Evolutionary conservation across 1,139 yeast species (phyloP).

Genomic region (Pneumocystis canis): DNA sequence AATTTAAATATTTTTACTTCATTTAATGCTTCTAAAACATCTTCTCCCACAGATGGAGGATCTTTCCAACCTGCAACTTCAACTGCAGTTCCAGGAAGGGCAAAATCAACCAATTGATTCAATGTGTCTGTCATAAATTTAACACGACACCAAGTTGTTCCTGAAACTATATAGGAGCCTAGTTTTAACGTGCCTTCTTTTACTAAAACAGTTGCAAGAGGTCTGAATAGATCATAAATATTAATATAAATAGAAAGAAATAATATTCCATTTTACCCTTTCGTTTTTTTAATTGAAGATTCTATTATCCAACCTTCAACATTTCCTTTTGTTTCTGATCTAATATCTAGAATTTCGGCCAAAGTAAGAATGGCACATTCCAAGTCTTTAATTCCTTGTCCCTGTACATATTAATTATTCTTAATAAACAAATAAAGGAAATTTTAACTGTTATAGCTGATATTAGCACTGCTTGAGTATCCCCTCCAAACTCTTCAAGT

Average conservation of each 20-base stretch:
- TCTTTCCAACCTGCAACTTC: slow-evolving; percentile 93
- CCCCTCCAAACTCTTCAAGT: slow-evolving; percentile 91
- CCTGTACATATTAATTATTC: slow-evolving; percentile 19
- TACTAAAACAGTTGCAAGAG: slow-evolving; percentile 70
- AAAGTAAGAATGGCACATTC: slow-evolving; percentile 81
- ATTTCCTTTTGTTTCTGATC: slow-evolving; percentile 38
- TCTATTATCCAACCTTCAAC: slow-evolving; percentile 86
- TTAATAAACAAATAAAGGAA: slow-evolving; percentile 23
- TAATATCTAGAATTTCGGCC: slow-evolving; percentile 68
- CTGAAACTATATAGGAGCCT: slow-evolving; percentile 68
- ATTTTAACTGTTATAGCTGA: slow-evolving; percentile 51
- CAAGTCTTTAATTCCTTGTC: slow-evolving; percentile 68
- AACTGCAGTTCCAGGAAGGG: slow-evolving; percentile 83
- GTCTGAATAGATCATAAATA: slow-evolving; percentile 17
- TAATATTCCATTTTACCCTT: slow-evolving; percentile 34
- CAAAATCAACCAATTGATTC: slow-evolving; percentile 48
- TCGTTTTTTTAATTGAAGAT: slow-evolving; percentile 65
- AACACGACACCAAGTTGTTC: slow-evolving; percentile 74
- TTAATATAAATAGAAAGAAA: neutral
- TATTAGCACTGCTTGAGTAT: slow-evolving; percentile 74
- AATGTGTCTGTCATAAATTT: slow-evolving; percentile 65
- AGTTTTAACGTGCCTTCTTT: slow-evolving; percentile 60
- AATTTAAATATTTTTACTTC: slow-evolving; percentile 56
- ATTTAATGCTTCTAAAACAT: slow-evolving; percentile 56
- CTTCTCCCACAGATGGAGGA: slow-evolving; percentile 83